Conservation (phyloP, 2,329 filamentous ascomycete species). For the Metarhizium rileyi region DNA sequence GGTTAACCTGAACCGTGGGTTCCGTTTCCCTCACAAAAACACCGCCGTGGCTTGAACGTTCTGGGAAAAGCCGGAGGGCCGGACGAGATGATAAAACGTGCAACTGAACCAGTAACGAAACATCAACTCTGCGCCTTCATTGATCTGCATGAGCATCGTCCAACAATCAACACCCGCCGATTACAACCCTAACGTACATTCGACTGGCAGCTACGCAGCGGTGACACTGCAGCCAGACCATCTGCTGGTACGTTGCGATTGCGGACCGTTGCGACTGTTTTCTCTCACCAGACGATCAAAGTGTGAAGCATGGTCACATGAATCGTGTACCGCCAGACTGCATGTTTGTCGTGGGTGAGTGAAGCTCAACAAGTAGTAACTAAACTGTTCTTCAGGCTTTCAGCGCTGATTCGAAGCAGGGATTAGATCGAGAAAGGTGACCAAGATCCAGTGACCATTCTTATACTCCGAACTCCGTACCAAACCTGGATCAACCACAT, state of each 20-base stretch:
- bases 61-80: background rate
- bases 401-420: background rate
- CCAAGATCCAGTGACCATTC: background rate
- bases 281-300: too few relatives aligned
- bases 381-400: too few relatives aligned
- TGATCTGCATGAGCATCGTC: background rate
- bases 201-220: background rate
- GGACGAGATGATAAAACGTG: background rate
- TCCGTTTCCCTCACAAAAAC: too few relatives aligned
- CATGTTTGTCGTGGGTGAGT: too few relatives aligned
- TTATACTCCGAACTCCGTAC: too few relatives aligned
- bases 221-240: background rate
- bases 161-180: background rate
- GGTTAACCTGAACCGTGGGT: too few relatives aligned
- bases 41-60: background rate
- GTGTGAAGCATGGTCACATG: too few relatives aligned
- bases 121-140: background rate
- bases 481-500: background rate
- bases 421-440: background rate
- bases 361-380: too few relatives aligned
- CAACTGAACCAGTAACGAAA: background rate
- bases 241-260: background rate
- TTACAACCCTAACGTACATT: background rate
- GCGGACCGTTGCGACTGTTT: background rate
- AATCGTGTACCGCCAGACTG: background rate